Base-by-base conservation (phyloP, 139 green algal genomes). In the Gonium pectorale region DNA sequence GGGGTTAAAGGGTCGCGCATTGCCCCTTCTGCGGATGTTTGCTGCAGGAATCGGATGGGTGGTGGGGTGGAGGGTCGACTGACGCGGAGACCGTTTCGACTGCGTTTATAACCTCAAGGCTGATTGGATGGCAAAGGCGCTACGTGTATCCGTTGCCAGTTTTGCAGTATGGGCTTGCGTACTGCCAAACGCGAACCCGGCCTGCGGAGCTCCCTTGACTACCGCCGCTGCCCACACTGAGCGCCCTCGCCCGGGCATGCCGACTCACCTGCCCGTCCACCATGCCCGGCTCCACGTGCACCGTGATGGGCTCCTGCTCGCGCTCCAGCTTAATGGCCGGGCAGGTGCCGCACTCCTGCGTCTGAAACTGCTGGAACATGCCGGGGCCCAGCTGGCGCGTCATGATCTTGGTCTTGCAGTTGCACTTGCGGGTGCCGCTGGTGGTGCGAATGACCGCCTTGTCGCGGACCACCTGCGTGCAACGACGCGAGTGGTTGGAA, bases 351-450 rank as follows among this genome's bases (percentile, higher is more conserved):
- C 98, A 99, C 75, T 90, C 90, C 84, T 94, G 67, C 33, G 67
- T 86, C 40, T 69, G 64, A 31, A 51, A 99, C 90, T 99, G 98
- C 94, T 99, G 97, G 91, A 96, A 99, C 98, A 99, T 99, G 83
- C 98, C 98, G 0, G 96, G 96, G 0, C 97, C 98, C 7, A 99
- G 88, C 90, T 99, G 97, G 75, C 94, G 90, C 19, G 97, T 99
- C 15, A 97, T 93, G 52, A 99, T 90, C 84, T 97, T 96, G 54
- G 97, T 92, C 83, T 94, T 93, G 95, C 98, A 99, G 90, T 98
- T 99, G 94, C 98, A 99, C 84, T 98, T 92, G 60, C 97, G 92
- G 49, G 90, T 99, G 60, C 97, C 97, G 21, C 93, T 83, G 19
- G 95, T 97, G 0, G 94, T 91, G 71, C 94, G 93, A 33, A 97